Base-by-base conservation (phyloP, 2,329 filamentous ascomycete genomes). In the Sclerotiophoma versabilis region DNA sequence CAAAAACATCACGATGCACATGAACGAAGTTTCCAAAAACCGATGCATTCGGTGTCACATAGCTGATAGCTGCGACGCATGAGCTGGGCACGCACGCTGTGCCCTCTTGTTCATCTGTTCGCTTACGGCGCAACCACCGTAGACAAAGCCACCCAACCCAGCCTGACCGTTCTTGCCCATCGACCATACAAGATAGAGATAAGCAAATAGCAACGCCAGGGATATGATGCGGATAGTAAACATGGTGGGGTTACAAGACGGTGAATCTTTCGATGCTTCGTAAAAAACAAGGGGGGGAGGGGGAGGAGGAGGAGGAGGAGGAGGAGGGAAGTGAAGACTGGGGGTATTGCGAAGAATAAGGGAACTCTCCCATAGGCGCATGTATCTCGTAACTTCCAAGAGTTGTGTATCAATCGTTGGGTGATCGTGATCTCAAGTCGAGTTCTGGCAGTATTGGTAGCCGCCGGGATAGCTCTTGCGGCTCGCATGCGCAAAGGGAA, bases 221-320 rank as follows among this genome's bases (percentile, higher is more conserved):
- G 70, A 74, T 75, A 75, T 75, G 73, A 75, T 75, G 73, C 72
- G 72, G 70, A 59, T 71, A 64, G 54, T 60, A 59, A 56, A 62
- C 57, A 63, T 47, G 23, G 64, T 62, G 70, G 65, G 69, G 70
- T 70, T 75, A 76, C 73, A 75, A 70, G 72, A 76, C 72, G 73
- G 72, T 75, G 73, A 71, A 76, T 76, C 72, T 66, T 38, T 72
- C 62, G 60, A 74, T 72, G 71, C 65, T 73, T 69, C 66, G 66
- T 73, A 64, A 55, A 67, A 64, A 71, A 70, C 66, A 74, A 63
- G 66, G 62, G 54, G 60, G 63, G n/a, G n/a, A n/a, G n/a, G n/a
- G n/a, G n/a, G n/a, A n/a, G n/a, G n/a, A n/a, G n/a, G n/a, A n/a
- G n/a, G n/a, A n/a, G n/a, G n/a, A n/a, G n/a, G n/a, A n/a, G n/a